Conservation (phyloP, 257 asterid genomes). For the Jacaranda mimosifolia region DNA sequence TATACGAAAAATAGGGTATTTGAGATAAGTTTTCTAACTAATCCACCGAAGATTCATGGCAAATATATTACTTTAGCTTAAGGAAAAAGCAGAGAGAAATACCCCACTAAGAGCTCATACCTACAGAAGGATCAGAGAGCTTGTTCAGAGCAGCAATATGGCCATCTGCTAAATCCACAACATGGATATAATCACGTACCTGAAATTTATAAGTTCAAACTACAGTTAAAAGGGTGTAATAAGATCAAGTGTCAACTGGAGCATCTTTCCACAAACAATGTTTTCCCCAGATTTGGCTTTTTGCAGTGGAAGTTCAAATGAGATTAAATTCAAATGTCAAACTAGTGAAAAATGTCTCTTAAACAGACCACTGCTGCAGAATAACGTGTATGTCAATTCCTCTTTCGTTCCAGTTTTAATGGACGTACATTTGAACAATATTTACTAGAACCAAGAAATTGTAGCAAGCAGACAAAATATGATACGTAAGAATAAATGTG, state of each 20-base stretch:
- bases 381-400: too few species aligned
- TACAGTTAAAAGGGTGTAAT: neutral
- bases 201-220: slow-evolving; percentile 40
- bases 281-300: neutral
- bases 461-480: slow-evolving; percentile 10
- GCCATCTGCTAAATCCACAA: slow-evolving; percentile 94
- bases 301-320: too few species aligned
- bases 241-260: neutral
- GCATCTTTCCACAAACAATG: neutral
- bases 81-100: neutral
- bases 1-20: neutral
- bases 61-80: neutral
- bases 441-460: slow-evolving; percentile 2
- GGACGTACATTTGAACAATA: neutral
- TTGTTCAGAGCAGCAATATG: slow-evolving; percentile 90
- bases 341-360: too few species aligned
- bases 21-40: neutral
- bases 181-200: slow-evolving; percentile 99
- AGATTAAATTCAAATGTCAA: too few species aligned
- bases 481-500: neutral
- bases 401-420: too few species aligned
- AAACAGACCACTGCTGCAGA: too few species aligned
- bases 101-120: slow-evolving; percentile 50
- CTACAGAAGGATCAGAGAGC: slow-evolving; percentile 82
- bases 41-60: neutral